phyloP scores from a whole-genome alignment of 805 yeast genomes.

The Vanderwaltozyma yarrowii region DNA sequence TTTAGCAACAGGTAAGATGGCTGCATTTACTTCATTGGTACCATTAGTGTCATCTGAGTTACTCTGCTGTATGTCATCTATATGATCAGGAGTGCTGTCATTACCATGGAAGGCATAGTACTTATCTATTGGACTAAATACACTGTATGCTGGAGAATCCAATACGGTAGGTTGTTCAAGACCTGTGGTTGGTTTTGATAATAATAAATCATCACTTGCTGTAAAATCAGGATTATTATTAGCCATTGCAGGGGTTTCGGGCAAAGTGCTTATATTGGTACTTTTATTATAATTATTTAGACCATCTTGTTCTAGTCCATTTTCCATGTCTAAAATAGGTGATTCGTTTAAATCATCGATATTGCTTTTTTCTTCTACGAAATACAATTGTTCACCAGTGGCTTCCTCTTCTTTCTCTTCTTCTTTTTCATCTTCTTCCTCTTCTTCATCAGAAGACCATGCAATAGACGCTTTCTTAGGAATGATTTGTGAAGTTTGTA shows the following conservation, averaged over 20 bases:
- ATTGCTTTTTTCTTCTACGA: too few relatives aligned
- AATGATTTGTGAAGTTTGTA: conserved; percentile 60
- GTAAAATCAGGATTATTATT: neutral
- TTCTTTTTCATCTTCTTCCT: conserved; percentile 1
- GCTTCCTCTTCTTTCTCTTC: neutral
- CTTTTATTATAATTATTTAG: neutral
- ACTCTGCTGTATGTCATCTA: too few relatives aligned
- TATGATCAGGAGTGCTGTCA: neutral
- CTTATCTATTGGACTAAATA: conserved; percentile 4
- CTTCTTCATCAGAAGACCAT: conserved; percentile 81
- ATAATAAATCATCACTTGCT: neutral
- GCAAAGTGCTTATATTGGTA: neutral
- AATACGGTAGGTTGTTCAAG: neutral
- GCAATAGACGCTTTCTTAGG: conserved; percentile 78
- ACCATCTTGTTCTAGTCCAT: neutral
- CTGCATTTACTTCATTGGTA: neutral
- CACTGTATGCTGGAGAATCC: conserved; percentile 2
- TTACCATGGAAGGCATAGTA: conserved; percentile 1
- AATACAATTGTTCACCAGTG: neutral
- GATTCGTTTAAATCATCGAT: neutral
- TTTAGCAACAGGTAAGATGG: too few relatives aligned
- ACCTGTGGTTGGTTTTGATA: neutral
- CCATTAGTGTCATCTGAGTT: too few relatives aligned
- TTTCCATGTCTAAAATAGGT: neutral
- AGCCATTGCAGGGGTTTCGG: neutral